Percentiles rank a stretch among this genome's conserved stretches.
phyloP scores from a whole-genome alignment of 208 protist genomes.

The Acanthamoeba pearcei region DNA sequence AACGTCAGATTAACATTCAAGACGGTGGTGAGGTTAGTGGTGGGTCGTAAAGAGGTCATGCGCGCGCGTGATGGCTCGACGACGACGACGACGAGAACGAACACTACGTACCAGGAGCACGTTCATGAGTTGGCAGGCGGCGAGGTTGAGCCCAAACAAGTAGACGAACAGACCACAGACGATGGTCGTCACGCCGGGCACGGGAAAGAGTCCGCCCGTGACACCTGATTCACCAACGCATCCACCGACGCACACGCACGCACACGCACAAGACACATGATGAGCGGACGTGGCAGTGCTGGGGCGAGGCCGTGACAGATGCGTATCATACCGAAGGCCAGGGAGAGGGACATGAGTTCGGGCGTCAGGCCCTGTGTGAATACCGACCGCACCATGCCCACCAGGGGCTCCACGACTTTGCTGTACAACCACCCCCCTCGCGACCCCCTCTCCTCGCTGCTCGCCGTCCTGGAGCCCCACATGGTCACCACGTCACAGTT shows the following conservation, averaged over 20 bases:
- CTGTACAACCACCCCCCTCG: neutral
- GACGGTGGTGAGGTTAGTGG: neutral
- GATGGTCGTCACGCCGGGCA: conserved; percentile 47
- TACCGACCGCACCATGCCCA: conserved; percentile 30
- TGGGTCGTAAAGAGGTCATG: no score
- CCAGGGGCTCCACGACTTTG: neutral
- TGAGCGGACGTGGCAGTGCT: neutral
- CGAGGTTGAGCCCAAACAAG: conserved; percentile 58
- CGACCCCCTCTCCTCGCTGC: neutral
- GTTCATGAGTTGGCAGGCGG: conserved; percentile 66
- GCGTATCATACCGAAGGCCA: conserved; percentile 22
- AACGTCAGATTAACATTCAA: neutral
- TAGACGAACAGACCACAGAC: conserved; percentile 63
- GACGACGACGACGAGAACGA: neutral
- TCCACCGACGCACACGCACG: neutral
- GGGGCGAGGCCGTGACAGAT: neutral
- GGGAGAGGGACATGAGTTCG: conserved; percentile 45
- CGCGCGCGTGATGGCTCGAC: no score
- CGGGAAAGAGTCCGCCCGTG: conserved; percentile 58
- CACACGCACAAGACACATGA: neutral
- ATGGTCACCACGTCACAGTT: no score
- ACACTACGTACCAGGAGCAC: conserved; percentile 6
- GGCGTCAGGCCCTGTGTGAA: conserved; percentile 64
- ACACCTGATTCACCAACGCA: neutral
- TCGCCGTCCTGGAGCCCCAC: neutral